Evolutionary conservation across 441 rosid species (phyloP), one percentile per base, ranked within the genome.

Genomic region (Melastoma candidum): DNA sequence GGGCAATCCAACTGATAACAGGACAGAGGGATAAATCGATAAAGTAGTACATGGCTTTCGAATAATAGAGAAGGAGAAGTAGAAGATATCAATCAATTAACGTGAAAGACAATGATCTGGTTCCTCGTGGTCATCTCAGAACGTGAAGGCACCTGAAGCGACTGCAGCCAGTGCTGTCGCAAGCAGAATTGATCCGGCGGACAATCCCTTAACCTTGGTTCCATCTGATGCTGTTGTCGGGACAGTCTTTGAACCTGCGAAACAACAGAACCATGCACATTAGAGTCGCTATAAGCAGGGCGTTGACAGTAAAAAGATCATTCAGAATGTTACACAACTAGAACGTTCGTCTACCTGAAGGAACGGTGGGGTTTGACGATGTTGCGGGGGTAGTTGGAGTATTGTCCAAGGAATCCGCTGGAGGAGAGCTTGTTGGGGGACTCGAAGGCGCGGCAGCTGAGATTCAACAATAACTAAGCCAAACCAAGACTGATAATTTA

Each of bases 301-400:
- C 26, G 17, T 11, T 24, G 10, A 9, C 66, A n/a, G 57, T 46
- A 56, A 26, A 36, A 27, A 48, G 57, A 26, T 45, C 49, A 41
- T 47, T 17, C 22, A 17, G 22, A 17, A 17, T 17, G 22, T 17
- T 17, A 17, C 22, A 17, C 22, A 17, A 55, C 17, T 46, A 71
- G 77, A 36, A 63, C 62, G 54, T 65, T 64, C 57, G 74, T 68
- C 51, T 62, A 57, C 46, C 17, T 29, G 50, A 57, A 26, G 47
- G 52, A 14, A 22, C 53, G 71, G 72, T 70, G 49, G 81, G 53
- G 48, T 72, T 64, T 25, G 75, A 47, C 48, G 73, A 61, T 13
- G 73, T 54, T 53, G 51, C 26, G 9, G 61, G 63, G 46, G 75
- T 54, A 2, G 54, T 69, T 2, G 78, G 72, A 3, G 70, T 68